These are phyloP conservation scores for Phoenix roebelenii DNA, from an alignment of 176 grass and related monocot genomes.

Conservation along the genomic window DNA sequence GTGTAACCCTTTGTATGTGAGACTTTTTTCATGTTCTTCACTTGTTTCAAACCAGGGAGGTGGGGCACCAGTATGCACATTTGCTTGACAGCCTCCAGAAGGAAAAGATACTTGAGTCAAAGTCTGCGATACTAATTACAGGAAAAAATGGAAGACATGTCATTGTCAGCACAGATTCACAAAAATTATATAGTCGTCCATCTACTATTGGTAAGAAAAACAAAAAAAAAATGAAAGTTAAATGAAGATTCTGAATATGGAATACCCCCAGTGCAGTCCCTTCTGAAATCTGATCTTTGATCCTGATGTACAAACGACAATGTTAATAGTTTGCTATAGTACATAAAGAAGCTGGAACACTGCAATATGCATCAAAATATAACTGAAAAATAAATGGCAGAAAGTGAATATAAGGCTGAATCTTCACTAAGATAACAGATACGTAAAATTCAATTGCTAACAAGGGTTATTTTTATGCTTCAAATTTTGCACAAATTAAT, in stretches of 20 bases:
- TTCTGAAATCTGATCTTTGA: constrained; percentile 11
- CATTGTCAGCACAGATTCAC: no score
- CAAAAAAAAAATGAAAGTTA: neutral
- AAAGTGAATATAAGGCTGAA: no score
- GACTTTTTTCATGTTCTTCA: constrained; percentile 19
- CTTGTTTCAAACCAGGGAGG: constrained; percentile 81
- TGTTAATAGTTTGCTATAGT: neutral
- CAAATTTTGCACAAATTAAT: no score
- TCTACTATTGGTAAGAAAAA: neutral
- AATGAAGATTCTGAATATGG: constrained; percentile 14
- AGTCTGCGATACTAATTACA: constrained; percentile 14
- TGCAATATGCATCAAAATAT: no score
- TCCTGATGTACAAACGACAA: constrained; percentile 16
- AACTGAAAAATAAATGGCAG: no score
- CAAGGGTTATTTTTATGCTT: no score
- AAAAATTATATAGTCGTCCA: no score
- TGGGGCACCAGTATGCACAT: constrained; percentile 67
- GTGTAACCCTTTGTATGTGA: constrained; percentile 18
- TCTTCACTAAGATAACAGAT: no score
- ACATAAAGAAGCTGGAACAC: no score
- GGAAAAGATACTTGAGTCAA: constrained; percentile 16
- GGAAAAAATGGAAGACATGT: constrained; percentile 7
- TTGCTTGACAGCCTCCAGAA: constrained; percentile 57
- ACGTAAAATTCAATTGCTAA: no score
- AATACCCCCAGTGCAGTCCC: constrained; percentile 30